Evolutionary conservation across 257 asterid species (phyloP).

Genomic region (Perilla frutescens): DNA sequence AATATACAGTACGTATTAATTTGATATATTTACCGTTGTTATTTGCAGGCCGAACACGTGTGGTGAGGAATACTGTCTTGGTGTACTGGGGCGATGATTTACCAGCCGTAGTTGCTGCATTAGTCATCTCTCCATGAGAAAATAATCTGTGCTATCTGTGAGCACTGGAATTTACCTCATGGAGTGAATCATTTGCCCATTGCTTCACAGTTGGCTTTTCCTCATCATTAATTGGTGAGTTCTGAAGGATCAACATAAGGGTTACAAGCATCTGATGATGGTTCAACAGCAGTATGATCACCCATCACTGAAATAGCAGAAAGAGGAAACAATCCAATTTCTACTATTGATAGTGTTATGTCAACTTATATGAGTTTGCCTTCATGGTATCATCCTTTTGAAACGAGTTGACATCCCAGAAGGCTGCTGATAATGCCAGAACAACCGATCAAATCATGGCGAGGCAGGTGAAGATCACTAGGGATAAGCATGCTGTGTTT

Average conservation of each 20-base stretch:
- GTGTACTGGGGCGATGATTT: constrained; percentile 66
- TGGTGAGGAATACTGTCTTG: constrained; percentile 49
- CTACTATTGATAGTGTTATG: too few relatives aligned
- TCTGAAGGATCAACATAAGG: too few relatives aligned
- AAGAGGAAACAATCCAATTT: too few relatives aligned
- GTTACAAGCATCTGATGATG: too few relatives aligned
- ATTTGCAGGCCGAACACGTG: constrained; percentile 71
- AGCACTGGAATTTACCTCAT: constrained; percentile 58
- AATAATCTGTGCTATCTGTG: constrained; percentile 50
- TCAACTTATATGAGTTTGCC: constrained; percentile 71
- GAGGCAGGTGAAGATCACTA: constrained; percentile 64
- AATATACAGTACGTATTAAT: too few relatives aligned
- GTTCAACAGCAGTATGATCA: too few relatives aligned
- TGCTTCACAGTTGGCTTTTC: too few relatives aligned
- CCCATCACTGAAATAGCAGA: too few relatives aligned
- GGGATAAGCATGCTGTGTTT: constrained; percentile 51
- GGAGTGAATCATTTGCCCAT: too few relatives aligned
- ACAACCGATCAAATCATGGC: constrained; percentile 63
- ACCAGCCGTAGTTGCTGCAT: constrained; percentile 57
- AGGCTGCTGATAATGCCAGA: constrained; percentile 46
- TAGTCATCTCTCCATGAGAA: constrained; percentile 50
- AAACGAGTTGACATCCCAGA: constrained; percentile 53
- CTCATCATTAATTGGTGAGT: too few relatives aligned
- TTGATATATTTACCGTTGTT: too few relatives aligned
- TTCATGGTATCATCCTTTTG: constrained; percentile 53